Percentiles rank a stretch among this genome's conserved stretches.
Evolutionary conservation across 441 rosid species (phyloP).

Genomic region (Theobroma grandiflorum): DNA sequence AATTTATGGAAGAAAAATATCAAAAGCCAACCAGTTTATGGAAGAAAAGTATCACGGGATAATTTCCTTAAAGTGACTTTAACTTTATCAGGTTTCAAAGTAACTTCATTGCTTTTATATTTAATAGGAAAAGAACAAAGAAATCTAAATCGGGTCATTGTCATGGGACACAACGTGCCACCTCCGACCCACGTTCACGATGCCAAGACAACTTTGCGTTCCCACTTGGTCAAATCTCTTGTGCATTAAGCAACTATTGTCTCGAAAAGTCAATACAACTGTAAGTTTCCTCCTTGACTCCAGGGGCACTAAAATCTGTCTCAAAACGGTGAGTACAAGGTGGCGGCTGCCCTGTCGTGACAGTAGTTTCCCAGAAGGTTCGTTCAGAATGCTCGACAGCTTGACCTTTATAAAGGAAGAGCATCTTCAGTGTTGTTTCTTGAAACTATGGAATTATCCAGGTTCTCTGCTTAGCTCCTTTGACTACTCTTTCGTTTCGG

Average conservation of each 20-base stretch:
- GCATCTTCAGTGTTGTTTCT: background rate
- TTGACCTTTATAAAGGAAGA: slow-evolving; percentile 2
- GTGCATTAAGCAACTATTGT: slow-evolving; percentile 5
- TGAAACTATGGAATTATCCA: background rate
- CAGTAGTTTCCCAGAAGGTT: slow-evolving; percentile 30
- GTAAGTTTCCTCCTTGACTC: background rate
- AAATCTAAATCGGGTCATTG: background rate
- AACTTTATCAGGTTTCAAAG: background rate
- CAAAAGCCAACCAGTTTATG: background rate
- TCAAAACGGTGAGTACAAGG: slow-evolving; percentile 17
- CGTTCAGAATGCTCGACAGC: background rate
- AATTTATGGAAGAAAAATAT: background rate
- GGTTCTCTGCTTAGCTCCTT: background rate
- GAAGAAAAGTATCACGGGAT: background rate
- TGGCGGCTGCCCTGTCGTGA: slow-evolving; percentile 26
- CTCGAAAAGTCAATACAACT: background rate
- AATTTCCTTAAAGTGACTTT: background rate
- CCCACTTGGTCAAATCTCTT: slow-evolving; percentile 30
- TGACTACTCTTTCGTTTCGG: background rate
- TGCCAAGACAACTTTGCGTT: background rate
- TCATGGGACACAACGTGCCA: background rate
- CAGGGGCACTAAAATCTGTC: background rate
- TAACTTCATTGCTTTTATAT: background rate
- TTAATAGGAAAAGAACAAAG: background rate
- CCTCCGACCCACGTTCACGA: background rate